A percentile compares a stretch with the other conserved stretches of the same genome.
phyloP scores from a whole-genome alignment of 345 rosid genomes.

The Geranium rotundifolium region DNA sequence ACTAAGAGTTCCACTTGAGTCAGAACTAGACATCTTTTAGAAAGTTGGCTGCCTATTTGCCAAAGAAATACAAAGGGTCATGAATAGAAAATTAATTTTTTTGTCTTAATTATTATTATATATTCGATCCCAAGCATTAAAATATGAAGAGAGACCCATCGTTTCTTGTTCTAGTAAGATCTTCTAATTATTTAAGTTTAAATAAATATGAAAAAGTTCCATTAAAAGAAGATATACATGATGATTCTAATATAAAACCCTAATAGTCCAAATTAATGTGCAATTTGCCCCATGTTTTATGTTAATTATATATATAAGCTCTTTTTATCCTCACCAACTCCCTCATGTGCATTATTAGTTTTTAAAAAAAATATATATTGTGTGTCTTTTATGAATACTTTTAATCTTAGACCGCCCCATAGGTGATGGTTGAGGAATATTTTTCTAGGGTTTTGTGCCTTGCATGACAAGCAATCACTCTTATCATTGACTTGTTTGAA shows the following conservation, averaged over 20 bases:
- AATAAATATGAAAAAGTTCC: neutral
- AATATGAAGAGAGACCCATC: slow-evolving; percentile 1
- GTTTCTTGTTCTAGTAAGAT: slow-evolving; percentile 19
- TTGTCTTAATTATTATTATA: neutral
- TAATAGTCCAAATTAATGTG: too few relatives aligned
- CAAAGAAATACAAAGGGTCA: slow-evolving; percentile 12
- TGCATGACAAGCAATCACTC: slow-evolving; percentile 1
- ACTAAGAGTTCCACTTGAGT: slow-evolving; percentile 43
- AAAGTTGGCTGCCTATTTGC: slow-evolving; percentile 19
- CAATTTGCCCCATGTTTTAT: neutral
- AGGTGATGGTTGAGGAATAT: neutral
- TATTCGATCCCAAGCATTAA: neutral
- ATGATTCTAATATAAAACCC: neutral
- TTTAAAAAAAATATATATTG: too few relatives aligned
- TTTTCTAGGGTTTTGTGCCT: neutral
- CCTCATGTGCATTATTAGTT: neutral
- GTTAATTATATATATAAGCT: neutral
- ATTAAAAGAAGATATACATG: too few relatives aligned
- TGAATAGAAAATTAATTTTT: slow-evolving; percentile 9
- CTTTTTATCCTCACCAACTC: neutral
- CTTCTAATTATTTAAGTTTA: slow-evolving; percentile 7
- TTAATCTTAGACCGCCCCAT: neutral
- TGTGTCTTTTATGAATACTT: neutral
- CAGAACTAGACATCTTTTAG: slow-evolving; percentile 18
- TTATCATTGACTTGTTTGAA: slow-evolving; percentile 21